Base-by-base conservation (phyloP, 768 basidiomycete genomes). In the Amanita fuliginea region DNA sequence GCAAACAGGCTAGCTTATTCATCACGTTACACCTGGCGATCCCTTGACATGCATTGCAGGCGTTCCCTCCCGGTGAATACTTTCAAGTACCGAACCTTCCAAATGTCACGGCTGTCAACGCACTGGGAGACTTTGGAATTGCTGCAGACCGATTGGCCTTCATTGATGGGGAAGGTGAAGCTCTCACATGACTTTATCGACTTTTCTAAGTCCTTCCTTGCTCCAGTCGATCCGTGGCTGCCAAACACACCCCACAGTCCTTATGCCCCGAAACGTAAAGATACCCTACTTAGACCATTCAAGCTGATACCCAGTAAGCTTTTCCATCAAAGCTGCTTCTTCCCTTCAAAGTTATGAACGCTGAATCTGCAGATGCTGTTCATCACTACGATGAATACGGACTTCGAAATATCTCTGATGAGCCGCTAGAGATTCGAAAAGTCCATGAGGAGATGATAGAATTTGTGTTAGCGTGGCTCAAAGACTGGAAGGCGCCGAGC, bases 171-270 rank as follows among this genome's bases (percentile, higher is more conserved):
- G 83, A 88, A 74, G 75, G 86, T 84, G 42, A 6, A 66, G 57
- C 46, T 24, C 24, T 13, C 9, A 30, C 34, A 48, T 26, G 30
- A 39, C 30, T 40, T 52, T 8, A 13, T 30, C 42, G 19, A 14
- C 18, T 34, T 24, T 13, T 18, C 32, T 33, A 3, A 32, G 14
- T 46, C 39, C 6, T 43, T 28, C 19, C 40, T 19, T 19, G 33
- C 5, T 42, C 8, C 30, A 88, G 87, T 86, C 22, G 92, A 95
- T 66, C 91, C 92, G n/a, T 96, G 92, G 92, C 75, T 83, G 51
- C 89, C 91, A 0, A 80, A 79, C 56, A 90, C 87, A 5, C 88
- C 88, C 0, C 89, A 90, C 61, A 86, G 86, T 54, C 70, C 74
- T 43, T 77, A 87, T 43, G 90, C 91, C 2, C 59, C 66, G 4